Conservation (phyloP, 208 protist species). For the Sergeia podlipaevii region DNA sequence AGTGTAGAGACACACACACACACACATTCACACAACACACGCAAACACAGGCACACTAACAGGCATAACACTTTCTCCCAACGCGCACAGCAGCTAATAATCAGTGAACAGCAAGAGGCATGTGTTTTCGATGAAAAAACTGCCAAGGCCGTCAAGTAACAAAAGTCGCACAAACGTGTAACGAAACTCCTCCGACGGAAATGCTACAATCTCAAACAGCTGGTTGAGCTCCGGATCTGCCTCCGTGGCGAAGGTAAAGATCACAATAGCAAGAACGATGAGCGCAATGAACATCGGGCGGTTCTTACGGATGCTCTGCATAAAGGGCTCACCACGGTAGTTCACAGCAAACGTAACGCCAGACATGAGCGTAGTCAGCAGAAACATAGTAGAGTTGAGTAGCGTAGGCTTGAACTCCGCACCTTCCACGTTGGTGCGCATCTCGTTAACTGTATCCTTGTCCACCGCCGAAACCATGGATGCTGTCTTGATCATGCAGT, state of each 20-base stretch:
- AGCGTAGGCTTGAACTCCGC: constrained; percentile 95
- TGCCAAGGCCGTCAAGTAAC: constrained; percentile 60
- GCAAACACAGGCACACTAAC: constrained; percentile 1
- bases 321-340: constrained; percentile 96
- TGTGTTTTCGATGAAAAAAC: constrained; percentile 73
- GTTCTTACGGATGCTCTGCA: constrained; percentile 92
- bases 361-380: constrained; percentile 94
- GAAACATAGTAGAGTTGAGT: constrained; percentile 97
- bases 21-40: constrained; percentile 7
- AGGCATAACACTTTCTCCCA: neutral
- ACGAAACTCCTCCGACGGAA: constrained; percentile 77
- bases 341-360: constrained; percentile 97
- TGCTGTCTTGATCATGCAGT: constrained; percentile 86
- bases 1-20: constrained; percentile 10
- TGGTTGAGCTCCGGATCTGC: constrained; percentile 72
- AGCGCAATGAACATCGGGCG: constrained; percentile 88
- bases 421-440: constrained; percentile 59
- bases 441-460: constrained; percentile 39
- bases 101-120: constrained; percentile 78
- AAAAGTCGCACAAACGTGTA: constrained; percentile 70
- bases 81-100: constrained; percentile 15
- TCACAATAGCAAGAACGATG: constrained; percentile 58
- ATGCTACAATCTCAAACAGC: constrained; percentile 86
- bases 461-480: constrained; percentile 75
- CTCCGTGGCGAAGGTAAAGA: constrained; percentile 82